Evolutionary conservation across 2,329 filamentous ascomycete species (phyloP).

Genomic region (Endoconidiophora polonica): DNA sequence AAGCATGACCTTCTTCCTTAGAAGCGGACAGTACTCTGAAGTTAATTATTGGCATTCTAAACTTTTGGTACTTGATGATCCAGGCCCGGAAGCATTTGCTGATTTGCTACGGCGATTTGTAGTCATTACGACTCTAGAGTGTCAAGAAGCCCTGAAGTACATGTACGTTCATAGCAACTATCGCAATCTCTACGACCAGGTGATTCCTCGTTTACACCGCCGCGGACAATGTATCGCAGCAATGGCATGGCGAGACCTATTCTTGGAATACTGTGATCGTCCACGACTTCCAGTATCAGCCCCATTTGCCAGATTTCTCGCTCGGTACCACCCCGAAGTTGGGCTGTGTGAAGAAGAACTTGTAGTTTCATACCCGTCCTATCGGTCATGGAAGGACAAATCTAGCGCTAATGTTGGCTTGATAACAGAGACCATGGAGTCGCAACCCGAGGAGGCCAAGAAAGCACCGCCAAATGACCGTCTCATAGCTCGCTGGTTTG

Average conservation of each 20-base stretch:
- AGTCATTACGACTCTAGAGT: slow-evolving; percentile 20
- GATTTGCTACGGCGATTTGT: slow-evolving; percentile 28
- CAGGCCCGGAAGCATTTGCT: slow-evolving; percentile 25
- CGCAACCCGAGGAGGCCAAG: too few relatives aligned
- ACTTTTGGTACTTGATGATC: slow-evolving; percentile 27
- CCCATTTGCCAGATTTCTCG: slow-evolving; percentile 32
- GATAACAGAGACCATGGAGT: neutral
- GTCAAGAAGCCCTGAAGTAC: slow-evolving; percentile 24
- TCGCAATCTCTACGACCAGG: slow-evolving; percentile 30
- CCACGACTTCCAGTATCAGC: slow-evolving; percentile 20
- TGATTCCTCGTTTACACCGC: slow-evolving; percentile 35
- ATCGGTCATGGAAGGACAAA: neutral
- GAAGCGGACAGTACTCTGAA: slow-evolving; percentile 22
- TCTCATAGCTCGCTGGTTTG: slow-evolving; percentile 68
- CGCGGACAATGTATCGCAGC: slow-evolving; percentile 29
- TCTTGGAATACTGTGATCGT: slow-evolving; percentile 18
- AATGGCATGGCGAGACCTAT: slow-evolving; percentile 29
- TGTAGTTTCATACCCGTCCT: slow-evolving; percentile 12
- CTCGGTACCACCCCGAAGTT: slow-evolving; percentile 28
- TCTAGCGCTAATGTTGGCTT: neutral
- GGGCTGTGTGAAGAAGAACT: slow-evolving; percentile 24
- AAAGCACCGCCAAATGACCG: slow-evolving; percentile 36
- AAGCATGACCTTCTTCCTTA: slow-evolving; percentile 28
- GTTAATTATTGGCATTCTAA: slow-evolving; percentile 32
- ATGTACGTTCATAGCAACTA: slow-evolving; percentile 30